Conservation (phyloP, 306 rosid genomes). For the Trichosanthes truncata region DNA sequence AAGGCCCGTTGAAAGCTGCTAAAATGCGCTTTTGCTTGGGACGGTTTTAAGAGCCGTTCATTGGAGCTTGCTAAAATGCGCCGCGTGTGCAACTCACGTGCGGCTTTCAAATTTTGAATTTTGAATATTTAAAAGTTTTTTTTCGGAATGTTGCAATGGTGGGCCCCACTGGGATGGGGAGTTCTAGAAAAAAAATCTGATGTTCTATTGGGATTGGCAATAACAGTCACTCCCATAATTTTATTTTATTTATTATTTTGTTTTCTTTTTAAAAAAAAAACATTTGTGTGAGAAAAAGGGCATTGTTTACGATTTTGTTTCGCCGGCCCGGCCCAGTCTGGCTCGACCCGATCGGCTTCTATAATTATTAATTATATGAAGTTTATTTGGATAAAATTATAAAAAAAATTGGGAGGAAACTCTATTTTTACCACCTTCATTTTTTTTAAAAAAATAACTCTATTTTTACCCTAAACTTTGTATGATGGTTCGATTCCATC, state of each 20-base stretch:
- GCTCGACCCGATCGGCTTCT: too few relatives aligned
- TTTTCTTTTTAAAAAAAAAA: neutral
- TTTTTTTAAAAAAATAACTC: too few relatives aligned
- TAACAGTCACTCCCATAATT: neutral
- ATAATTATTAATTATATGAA: too few relatives aligned
- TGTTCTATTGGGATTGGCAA: neutral
- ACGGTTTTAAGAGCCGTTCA: neutral
- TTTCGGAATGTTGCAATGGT: neutral
- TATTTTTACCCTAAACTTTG: too few relatives aligned
- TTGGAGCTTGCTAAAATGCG: neutral
- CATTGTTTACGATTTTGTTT: too few relatives aligned
- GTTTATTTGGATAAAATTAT: too few relatives aligned
- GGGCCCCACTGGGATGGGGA: neutral
- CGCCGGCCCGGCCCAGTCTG: too few relatives aligned
- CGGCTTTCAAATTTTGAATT: slow-evolving; percentile 22
- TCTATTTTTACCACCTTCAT: too few relatives aligned
- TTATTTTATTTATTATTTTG: neutral
- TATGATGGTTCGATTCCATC: too few relatives aligned
- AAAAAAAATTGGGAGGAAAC: too few relatives aligned
- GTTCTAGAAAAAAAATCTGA: neutral
- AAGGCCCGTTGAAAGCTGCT: neutral
- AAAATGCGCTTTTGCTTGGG: neutral
- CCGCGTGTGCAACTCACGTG: neutral
- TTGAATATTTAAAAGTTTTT: neutral
- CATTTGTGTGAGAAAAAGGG: too few relatives aligned